These are phyloP conservation scores for Golubevia sp. DNA, from an alignment of 1,284 basidiomycete species.

Conservation along the genomic window DNA sequence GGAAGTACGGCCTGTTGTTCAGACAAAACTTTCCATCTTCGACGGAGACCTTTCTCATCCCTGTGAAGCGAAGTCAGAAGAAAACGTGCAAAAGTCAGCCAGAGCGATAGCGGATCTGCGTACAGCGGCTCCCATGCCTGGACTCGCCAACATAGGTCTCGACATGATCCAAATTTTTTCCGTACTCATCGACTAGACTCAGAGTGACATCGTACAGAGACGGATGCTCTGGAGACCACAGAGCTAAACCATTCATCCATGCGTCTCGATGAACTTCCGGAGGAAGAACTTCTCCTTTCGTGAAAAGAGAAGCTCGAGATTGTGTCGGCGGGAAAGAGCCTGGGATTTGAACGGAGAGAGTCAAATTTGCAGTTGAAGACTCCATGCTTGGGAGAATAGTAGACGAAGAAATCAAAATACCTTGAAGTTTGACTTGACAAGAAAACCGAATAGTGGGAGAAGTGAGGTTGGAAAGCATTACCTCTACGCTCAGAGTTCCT, in stretches of 20 bases:
- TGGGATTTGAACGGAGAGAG: conserved; percentile 13
- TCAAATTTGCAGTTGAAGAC: conserved; percentile 11
- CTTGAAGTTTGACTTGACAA: neutral
- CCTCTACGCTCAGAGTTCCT: conserved; percentile 23
- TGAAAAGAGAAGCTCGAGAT: conserved; percentile 8
- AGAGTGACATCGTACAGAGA: conserved; percentile 22
- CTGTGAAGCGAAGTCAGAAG: neutral
- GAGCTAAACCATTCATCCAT: conserved; percentile 27
- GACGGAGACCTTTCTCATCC: conserved; percentile 36
- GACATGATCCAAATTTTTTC: conserved; percentile 9
- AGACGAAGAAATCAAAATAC: conserved; percentile 1
- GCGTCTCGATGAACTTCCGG: conserved; percentile 24
- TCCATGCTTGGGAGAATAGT: conserved; percentile 8
- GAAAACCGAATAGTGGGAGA: neutral
- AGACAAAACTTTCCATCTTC: conserved; percentile 28
- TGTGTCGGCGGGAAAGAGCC: conserved; percentile 12
- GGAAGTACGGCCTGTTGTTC: conserved; percentile 35
- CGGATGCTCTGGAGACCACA: conserved; percentile 33
- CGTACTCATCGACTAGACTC: conserved; percentile 1
- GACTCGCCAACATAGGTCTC: conserved; percentile 23
- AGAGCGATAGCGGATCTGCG: too few relatives aligned
- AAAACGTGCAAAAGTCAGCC: neutral
- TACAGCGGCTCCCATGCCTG: too few relatives aligned
- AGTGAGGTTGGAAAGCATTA: conserved; percentile 9
- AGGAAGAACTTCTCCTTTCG: conserved; percentile 9